Evolutionary conservation across 2,329 filamentous ascomycete species (phyloP).

Genomic region (Trichoderma citrinoviride): DNA sequence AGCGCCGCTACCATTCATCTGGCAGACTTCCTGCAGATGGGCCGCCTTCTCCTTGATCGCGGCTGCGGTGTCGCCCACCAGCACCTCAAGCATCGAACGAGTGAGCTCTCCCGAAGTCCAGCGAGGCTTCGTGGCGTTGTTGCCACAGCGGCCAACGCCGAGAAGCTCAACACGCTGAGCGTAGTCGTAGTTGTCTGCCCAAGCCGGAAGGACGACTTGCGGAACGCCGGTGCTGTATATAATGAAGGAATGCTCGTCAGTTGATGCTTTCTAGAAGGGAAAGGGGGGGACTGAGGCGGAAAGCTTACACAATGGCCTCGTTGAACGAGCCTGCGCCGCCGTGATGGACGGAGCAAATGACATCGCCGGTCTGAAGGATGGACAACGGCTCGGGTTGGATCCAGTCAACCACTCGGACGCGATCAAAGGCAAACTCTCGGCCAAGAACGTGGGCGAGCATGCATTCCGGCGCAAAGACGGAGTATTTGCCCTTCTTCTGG

Average conservation of each 20-base stretch:
- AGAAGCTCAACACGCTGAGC: slow-evolving; percentile 44
- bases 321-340: slow-evolving; percentile 47
- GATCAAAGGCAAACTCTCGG: slow-evolving; percentile 30
- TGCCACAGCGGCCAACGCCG: slow-evolving; percentile 39
- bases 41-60: slow-evolving; percentile 21
- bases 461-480: slow-evolving; percentile 14
- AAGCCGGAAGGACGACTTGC: slow-evolving; percentile 45
- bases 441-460: slow-evolving; percentile 28
- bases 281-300: background rate
- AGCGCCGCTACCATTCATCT: slow-evolving; percentile 21
- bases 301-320: slow-evolving; percentile 38
- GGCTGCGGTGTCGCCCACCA: slow-evolving; percentile 20
- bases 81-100: slow-evolving; percentile 23
- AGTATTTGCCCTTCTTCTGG: slow-evolving; percentile 24
- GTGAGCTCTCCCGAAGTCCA: slow-evolving; percentile 28
- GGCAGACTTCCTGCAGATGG: slow-evolving; percentile 19
- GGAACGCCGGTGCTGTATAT: slow-evolving; percentile 42
- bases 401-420: slow-evolving; percentile 42
- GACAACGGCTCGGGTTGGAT: slow-evolving; percentile 39
- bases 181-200: slow-evolving; percentile 49
- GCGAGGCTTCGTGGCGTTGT: slow-evolving; percentile 25
- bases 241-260: background rate
- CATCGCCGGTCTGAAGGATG: slow-evolving; percentile 37
- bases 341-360: slow-evolving; percentile 45
- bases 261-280: background rate